Conservation (phyloP, 495 filamentous ascomycete species). For the Neurospora cerealis region DNA sequence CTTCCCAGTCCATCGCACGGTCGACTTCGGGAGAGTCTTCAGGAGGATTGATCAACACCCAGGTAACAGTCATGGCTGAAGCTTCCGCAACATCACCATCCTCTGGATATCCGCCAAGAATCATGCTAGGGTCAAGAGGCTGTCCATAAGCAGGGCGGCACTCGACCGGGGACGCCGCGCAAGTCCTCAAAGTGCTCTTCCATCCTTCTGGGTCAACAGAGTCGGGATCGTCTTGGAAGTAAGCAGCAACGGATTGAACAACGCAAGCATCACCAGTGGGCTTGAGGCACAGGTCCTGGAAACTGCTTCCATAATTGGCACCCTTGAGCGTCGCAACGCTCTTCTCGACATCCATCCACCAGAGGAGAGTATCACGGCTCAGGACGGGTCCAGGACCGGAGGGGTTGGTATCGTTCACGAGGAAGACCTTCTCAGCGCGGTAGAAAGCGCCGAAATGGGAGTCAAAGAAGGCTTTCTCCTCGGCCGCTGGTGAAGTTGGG, state of each 20-base stretch:
- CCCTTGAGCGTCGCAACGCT: slow-evolving; percentile 62
- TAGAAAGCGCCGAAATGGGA: slow-evolving; percentile 93
- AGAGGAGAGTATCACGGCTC: slow-evolving; percentile 74
- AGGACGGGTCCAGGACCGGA: slow-evolving; percentile 63
- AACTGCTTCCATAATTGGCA: slow-evolving; percentile 44
- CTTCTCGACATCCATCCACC: slow-evolving; percentile 91
- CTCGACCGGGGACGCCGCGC: slow-evolving; percentile 64
- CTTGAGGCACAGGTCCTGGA: slow-evolving; percentile 89
- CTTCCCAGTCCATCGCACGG: slow-evolving; percentile 82
- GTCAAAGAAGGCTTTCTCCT: slow-evolving; percentile 93
- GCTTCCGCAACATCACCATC: slow-evolving; percentile 61
- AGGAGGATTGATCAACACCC: slow-evolving; percentile 87
- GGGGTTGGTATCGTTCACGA: slow-evolving; percentile 73
- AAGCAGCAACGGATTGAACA: slow-evolving; percentile 79
- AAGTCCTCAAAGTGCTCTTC: slow-evolving; percentile 56
- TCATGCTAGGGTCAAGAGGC: slow-evolving; percentile 72
- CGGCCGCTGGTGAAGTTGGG: slow-evolving; percentile 77
- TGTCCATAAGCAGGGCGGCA: slow-evolving; percentile 84
- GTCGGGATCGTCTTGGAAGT: slow-evolving; percentile 61
- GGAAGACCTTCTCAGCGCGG: slow-evolving; percentile 83
- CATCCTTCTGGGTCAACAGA: slow-evolving; percentile 53
- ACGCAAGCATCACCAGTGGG: slow-evolving; percentile 86
- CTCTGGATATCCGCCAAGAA: slow-evolving; percentile 70
- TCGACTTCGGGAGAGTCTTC: slow-evolving; percentile 59
- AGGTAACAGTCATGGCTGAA: slow-evolving; percentile 75